phyloP scores from a whole-genome alignment of 2,329 filamentous ascomycete species.

The Venturia nashicola region DNA sequence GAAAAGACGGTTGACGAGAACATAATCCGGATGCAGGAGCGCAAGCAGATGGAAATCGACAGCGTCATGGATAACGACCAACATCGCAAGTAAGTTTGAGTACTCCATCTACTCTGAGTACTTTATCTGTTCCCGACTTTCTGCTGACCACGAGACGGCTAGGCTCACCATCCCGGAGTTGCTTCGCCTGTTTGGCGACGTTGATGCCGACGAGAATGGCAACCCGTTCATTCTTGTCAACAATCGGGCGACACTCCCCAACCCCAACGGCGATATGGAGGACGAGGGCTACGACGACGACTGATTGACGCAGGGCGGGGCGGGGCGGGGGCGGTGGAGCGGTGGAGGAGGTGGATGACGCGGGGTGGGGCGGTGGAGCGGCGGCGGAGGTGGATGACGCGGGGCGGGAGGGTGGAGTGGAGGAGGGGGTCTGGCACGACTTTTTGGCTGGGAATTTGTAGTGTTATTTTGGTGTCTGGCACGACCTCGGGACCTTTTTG shows the following conservation, averaged over 20 bases:
- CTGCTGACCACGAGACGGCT: not conserved
- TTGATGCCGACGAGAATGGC: constrained; percentile 26
- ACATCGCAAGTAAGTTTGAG: constrained; percentile 16
- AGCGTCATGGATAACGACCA: constrained; percentile 29
- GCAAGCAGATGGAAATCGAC: constrained; percentile 38
- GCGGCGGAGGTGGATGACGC: too few species aligned
- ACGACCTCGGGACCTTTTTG: too few species aligned
- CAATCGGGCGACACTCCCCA: constrained; percentile 18
- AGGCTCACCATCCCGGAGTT: constrained; percentile 27
- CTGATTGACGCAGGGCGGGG: constrained; percentile 1
- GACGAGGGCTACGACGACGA: constrained; percentile 18
- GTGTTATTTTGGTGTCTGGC: not conserved
- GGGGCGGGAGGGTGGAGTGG: not conserved
- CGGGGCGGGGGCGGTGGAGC: too few species aligned
- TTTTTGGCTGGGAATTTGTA: not conserved
- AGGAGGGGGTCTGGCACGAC: not conserved
- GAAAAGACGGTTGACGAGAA: constrained; percentile 45
- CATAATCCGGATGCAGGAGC: constrained; percentile 42
- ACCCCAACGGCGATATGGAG: constrained; percentile 18
- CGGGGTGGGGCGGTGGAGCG: too few species aligned
- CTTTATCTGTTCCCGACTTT: not conserved
- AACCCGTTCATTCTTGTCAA: constrained; percentile 29
- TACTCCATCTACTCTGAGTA: not conserved
- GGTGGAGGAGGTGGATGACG: not conserved
- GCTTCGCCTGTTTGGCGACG: constrained; percentile 30